phyloP scores from a whole-genome alignment of 352 stramenopile genomes.

The Globisporangium abappressorium region DNA sequence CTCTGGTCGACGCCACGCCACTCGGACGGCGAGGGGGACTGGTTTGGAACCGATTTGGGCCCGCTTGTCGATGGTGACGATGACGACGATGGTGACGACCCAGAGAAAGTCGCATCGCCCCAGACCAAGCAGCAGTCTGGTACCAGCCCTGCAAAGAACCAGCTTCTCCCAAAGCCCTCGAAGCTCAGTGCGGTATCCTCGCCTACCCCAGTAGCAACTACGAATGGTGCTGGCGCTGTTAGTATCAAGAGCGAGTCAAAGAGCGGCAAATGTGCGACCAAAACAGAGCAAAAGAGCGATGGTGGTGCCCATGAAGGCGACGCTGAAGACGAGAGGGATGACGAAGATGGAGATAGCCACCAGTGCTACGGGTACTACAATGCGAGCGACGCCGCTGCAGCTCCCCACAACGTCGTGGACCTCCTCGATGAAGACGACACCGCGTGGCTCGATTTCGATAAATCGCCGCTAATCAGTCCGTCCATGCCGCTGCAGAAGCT shows the following conservation, averaged over 20 bases:
- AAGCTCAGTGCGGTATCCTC: not conserved
- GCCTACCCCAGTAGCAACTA: not conserved
- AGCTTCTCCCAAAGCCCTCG: not conserved
- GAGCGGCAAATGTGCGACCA: not conserved
- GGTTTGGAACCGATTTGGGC: conserved; percentile 5
- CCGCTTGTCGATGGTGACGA: conserved; percentile 5
- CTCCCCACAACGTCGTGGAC: conserved; percentile 5
- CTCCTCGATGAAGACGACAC: conserved; percentile 22
- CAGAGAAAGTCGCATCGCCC: not conserved
- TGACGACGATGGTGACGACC: not conserved
- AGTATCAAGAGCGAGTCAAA: conserved; percentile 11
- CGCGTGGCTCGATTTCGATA: conserved; percentile 31
- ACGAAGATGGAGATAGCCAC: conserved; percentile 20
- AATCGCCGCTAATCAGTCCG: conserved; percentile 24
- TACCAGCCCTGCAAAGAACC: conserved; percentile 2
- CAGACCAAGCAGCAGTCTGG: conserved; percentile 3
- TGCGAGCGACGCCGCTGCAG: not conserved
- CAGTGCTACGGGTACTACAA: conserved; percentile 3
- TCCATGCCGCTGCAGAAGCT: conserved; percentile 14
- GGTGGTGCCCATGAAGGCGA: conserved; percentile 7
- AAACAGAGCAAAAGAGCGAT: not conserved
- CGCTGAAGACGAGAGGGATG: conserved; percentile 15
- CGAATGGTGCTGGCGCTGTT: not conserved
- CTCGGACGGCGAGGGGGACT: conserved; percentile 11
- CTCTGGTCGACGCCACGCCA: conserved; percentile 19